Evolutionary conservation across 805 yeast genomes (phyloP), one percentile per base, ranked within the genome.

Genomic region (Candida silvicultrix): DNA sequence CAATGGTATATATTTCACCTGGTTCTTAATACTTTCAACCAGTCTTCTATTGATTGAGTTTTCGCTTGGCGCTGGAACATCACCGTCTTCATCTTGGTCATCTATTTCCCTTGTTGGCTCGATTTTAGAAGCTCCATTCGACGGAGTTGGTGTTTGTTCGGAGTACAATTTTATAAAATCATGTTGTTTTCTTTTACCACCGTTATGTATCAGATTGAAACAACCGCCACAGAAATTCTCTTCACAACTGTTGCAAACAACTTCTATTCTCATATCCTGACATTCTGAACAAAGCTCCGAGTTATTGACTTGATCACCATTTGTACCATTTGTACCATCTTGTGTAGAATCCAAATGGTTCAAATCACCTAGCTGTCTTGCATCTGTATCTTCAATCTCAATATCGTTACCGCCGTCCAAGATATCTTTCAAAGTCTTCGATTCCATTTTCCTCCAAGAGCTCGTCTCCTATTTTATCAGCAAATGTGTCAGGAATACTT

Each of bases 141-240:
- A 51, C 15, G 48, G 50, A 37, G 49, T 55, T 25, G 41, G 42
- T 18, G 34, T 48, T 35, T 44, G 66, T 44, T 44, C 57, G 47
- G 25, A 20, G 39, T 45, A 48, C 18, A 64, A 43, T 43, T 66
- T 65, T 10, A 59, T 55, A 43, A 49, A 63, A 35, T 62, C 59
- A 54, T 80, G 85, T 0, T 50, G 38, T 50, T 73, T 75, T 54
- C 85, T 65, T 45, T 75, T 71, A 16, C 94, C 94, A 28, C 85
- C 83, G 45, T 82, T 71, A 56, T 85, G 94, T 20, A 83, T 69
- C 66, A 82, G 74, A 40, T 71, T 78, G 56, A 76, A 84, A 58
- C 92, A 85, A 3, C 83, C 86, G 28, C 73, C 70, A 63, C 94
- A 85, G 55, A 81, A 85, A 15, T 69, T 69, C 55, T 85, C 92